phyloP scores from a whole-genome alignment of 345 rosid species.

The Populus pruinosa region DNA sequence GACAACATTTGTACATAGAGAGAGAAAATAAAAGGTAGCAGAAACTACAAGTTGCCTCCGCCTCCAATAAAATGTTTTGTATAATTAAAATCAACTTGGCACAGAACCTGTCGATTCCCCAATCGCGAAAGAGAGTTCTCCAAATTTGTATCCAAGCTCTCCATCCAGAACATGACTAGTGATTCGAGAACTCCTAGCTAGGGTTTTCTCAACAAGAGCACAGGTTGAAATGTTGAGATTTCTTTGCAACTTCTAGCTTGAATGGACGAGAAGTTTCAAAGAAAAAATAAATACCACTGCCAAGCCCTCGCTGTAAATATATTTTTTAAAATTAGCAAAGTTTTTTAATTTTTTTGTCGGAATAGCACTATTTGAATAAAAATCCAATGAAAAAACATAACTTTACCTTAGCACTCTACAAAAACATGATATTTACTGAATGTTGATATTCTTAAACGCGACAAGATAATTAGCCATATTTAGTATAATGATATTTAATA shows the following conservation, averaged over 20 bases:
- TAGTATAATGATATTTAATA: fast-evolving
- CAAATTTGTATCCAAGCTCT: not conserved
- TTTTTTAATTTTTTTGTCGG: too few species aligned
- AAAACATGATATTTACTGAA: fast-evolving
- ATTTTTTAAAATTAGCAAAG: too few species aligned
- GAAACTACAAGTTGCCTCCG: constrained; percentile 10
- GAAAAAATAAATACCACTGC: not conserved
- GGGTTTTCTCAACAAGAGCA: not conserved
- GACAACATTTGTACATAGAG: not conserved
- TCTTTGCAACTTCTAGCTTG: not conserved
- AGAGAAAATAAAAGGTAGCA: not conserved
- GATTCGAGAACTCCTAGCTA: not conserved
- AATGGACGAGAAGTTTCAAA: not conserved
- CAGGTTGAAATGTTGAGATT: not conserved
- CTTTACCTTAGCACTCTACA: fast-evolving
- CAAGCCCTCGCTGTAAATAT: not conserved
- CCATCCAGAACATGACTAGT: not conserved
- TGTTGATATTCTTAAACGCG: too few species aligned
- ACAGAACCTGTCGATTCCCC: constrained; percentile 2
- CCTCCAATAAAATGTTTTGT: constrained; percentile 5
- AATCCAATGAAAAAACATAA: fast-evolving
- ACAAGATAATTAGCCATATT: fast-evolving
- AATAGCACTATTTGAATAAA: too few species aligned
- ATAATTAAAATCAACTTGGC: constrained; percentile 11
- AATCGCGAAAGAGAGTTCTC: not conserved